A percentile compares a stretch with the other conserved stretches of the same genome.
phyloP scores from a whole-genome alignment of 2,329 filamentous ascomycete species.

The Colletotrichum tamarilloi region DNA sequence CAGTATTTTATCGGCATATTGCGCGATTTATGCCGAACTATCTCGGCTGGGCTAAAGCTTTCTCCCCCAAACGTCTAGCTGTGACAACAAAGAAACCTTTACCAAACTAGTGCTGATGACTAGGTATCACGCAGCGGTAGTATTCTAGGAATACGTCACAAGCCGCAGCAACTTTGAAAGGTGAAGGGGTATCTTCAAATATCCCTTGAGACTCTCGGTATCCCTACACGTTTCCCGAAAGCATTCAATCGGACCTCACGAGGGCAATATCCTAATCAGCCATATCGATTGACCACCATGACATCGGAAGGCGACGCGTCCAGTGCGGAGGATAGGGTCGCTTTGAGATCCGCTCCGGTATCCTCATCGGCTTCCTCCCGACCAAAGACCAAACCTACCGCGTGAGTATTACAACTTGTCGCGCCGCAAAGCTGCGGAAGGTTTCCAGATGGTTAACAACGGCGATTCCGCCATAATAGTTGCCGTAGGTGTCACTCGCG shows the following conservation, averaged over 20 bases:
- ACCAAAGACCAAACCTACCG: constrained; percentile 34
- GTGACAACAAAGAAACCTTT: constrained; percentile 2
- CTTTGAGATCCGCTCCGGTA: neutral
- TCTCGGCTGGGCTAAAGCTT: neutral
- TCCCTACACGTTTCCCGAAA: constrained; percentile 7
- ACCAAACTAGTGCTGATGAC: neutral
- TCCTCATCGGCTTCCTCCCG: neutral
- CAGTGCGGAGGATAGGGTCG: constrained; percentile 18
- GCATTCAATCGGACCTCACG: neutral
- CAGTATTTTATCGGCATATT: neutral
- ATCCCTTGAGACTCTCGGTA: neutral
- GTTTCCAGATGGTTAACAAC: constrained; percentile 36
- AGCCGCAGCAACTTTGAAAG: too few species aligned
- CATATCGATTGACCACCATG: constrained; percentile 10
- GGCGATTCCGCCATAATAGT: constrained; percentile 32
- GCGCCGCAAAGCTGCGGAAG: neutral
- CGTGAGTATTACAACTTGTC: constrained; percentile 19
- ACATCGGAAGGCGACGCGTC: constrained; percentile 21
- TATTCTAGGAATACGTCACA: neutral
- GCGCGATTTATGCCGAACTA: neutral
- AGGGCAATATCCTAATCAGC: neutral
- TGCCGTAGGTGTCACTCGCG: constrained; percentile 47
- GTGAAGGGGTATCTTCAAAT: neutral
- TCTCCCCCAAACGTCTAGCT: neutral
- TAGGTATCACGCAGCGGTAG: neutral